A percentile compares a stretch with the other conserved stretches of the same genome.
phyloP scores from a whole-genome alignment of 2,329 filamentous ascomycete genomes.

The Curvularia sp. region DNA sequence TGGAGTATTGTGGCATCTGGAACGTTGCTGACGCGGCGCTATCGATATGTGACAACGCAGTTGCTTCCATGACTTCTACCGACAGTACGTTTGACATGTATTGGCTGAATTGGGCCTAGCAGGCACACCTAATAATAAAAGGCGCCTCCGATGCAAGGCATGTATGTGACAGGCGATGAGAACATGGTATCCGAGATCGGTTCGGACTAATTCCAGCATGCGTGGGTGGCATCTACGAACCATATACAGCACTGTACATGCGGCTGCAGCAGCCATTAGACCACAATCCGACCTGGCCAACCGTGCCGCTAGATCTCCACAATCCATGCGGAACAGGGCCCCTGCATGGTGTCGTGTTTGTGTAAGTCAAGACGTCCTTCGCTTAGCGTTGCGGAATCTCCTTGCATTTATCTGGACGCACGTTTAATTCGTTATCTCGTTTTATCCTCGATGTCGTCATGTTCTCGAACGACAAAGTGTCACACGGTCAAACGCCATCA shows the following conservation, averaged over 20 bases:
- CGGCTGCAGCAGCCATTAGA: slow-evolving; percentile 1
- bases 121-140: neutral
- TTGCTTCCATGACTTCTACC: neutral
- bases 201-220: neutral
- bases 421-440: neutral
- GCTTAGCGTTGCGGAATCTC: neutral
- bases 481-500: slow-evolving; percentile 2
- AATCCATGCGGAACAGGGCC: neutral
- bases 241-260: neutral
- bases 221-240: neutral
- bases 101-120: neutral
- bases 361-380: neutral
- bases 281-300: slow-evolving; percentile 1
- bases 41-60: neutral
- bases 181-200: slow-evolving; percentile 2
- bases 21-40: neutral
- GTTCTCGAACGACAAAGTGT: neutral
- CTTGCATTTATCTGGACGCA: slow-evolving; percentile 1
- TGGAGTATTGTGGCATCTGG: neutral
- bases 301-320: slow-evolving; percentile 1
- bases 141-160: neutral
- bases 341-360: slow-evolving; percentile 6
- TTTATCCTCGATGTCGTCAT: neutral
- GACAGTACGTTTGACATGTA: neutral
- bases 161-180: neutral